phyloP scores from a whole-genome alignment of 139 green algal genomes.

The Chlorella vulgaris region DNA sequence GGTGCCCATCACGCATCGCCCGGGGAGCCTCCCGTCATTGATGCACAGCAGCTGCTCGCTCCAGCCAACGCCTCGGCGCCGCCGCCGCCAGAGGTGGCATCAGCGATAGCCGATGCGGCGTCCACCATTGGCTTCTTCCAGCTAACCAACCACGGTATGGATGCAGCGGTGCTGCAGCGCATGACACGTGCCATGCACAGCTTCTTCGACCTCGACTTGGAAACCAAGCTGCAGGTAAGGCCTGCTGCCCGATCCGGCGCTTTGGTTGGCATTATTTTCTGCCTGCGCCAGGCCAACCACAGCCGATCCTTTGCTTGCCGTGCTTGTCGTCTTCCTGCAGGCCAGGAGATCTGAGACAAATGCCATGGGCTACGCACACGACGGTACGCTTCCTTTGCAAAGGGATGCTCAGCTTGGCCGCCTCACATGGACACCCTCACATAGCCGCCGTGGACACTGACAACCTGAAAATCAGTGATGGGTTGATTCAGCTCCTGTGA shows the following conservation, averaged over 20 bases:
- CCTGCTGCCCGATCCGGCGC: too few relatives aligned
- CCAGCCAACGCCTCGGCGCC: background rate
- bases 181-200: conserved; percentile 16
- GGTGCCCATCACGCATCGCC: too few relatives aligned
- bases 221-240: conserved; percentile 26
- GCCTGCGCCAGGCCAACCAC: background rate
- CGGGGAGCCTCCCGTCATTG: background rate
- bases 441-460: too few relatives aligned
- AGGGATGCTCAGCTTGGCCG: background rate
- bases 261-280: background rate
- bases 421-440: too few relatives aligned
- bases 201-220: conserved; percentile 33
- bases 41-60: background rate
- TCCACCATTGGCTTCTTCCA: conserved; percentile 46
- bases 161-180: conserved; percentile 12
- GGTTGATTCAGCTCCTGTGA: too few relatives aligned
- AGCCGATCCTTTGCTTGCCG: too few relatives aligned
- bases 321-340: too few relatives aligned
- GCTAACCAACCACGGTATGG: conserved; percentile 51
- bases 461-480: too few relatives aligned
- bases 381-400: background rate
- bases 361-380: conserved; percentile 10
- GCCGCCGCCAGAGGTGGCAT: background rate
- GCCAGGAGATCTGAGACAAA: background rate
- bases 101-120: conserved; percentile 16